Percentiles rank a stretch among this genome's conserved stretches.
phyloP scores from a whole-genome alignment of 2,329 filamentous ascomycete species.

The Pseudocercospora crystallina region DNA sequence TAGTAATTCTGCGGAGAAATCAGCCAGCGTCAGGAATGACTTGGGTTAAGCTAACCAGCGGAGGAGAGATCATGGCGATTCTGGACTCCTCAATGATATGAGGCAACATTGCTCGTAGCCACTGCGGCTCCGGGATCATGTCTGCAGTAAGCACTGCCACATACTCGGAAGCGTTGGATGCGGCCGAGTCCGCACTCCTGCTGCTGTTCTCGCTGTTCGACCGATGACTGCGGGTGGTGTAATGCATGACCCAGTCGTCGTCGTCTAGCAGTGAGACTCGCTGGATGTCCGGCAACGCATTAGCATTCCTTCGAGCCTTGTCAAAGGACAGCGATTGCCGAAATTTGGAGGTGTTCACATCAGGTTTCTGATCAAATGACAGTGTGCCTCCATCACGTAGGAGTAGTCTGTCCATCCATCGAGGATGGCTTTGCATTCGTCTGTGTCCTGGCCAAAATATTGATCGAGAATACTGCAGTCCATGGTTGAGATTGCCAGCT shows the following conservation, averaged over 20 bases:
- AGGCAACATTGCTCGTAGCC: slow-evolving; percentile 60
- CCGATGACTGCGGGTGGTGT: neutral
- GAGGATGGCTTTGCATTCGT: neutral
- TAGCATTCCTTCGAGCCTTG: neutral
- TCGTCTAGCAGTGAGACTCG: neutral
- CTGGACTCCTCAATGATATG: slow-evolving; percentile 43
- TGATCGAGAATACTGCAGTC: slow-evolving; percentile 27
- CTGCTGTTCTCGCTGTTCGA: too few species aligned
- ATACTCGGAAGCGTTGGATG: slow-evolving; percentile 37
- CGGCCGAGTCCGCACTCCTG: too few species aligned
- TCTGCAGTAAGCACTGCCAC: slow-evolving; percentile 66
- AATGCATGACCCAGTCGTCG: neutral
- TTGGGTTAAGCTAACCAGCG: neutral
- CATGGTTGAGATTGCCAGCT: slow-evolving; percentile 64
- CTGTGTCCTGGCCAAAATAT: neutral
- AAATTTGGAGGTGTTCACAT: neutral
- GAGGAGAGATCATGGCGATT: neutral
- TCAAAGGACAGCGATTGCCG: slow-evolving; percentile 1
- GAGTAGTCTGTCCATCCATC: slow-evolving; percentile 4
- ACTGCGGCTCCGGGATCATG: slow-evolving; percentile 64
- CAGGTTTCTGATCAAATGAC: slow-evolving; percentile 1
- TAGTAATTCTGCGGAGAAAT: slow-evolving; percentile 11
- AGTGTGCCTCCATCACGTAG: neutral
- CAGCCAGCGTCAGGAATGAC: neutral
- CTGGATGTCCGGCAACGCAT: neutral